Evolutionary conservation across 441 rosid species (phyloP), one percentile per base, ranked within the genome.

Genomic region (Breynia disticha): DNA sequence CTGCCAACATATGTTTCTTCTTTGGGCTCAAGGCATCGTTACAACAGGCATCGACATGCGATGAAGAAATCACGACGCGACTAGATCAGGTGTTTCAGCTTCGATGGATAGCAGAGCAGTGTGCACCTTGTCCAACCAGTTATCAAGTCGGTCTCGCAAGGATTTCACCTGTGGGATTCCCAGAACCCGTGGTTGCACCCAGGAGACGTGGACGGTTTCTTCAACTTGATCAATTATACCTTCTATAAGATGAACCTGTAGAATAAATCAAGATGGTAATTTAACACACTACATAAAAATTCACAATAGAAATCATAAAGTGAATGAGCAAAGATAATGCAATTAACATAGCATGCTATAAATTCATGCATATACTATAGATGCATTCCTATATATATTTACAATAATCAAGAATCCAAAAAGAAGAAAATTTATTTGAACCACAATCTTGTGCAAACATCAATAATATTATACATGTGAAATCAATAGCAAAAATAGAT

Each of bases 111-210:
- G 13, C 68, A 78, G 67, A 14, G 97, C 84, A 2, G 83, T 69
- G 76, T 79, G 84, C 19, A 87, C 97, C 77, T 81, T 87, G 58
- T 62, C 90, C 67, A 81, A 54, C 96, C 97, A 90, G 60, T 43
- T 64, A 55, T 87, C 90, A 62, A 90, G 67, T 38, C 82, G 82
- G 59, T 84, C 87, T 20, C 83, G 77, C 77, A 90, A 71, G 48
- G 95, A 84, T 66, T 71, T 81, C 74, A 90, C 73, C 73, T 90
- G 97, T 11, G 80, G 73, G 53, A 84, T 87, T 56, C 95, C 96
- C 76, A 90, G 64, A 59, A 90, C 99, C 66, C 99, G 77, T 4
- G 99, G 99, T 66, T 89, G 97, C 60, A 89, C 97, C 99, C 99
- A 89, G 0, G 99, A 88, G 14, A 93, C 83, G 6, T 93, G 76